phyloP scores from a whole-genome alignment of 192 early-diverging fungal genomes.

The Rhizoclosmatium globosum region DNA sequence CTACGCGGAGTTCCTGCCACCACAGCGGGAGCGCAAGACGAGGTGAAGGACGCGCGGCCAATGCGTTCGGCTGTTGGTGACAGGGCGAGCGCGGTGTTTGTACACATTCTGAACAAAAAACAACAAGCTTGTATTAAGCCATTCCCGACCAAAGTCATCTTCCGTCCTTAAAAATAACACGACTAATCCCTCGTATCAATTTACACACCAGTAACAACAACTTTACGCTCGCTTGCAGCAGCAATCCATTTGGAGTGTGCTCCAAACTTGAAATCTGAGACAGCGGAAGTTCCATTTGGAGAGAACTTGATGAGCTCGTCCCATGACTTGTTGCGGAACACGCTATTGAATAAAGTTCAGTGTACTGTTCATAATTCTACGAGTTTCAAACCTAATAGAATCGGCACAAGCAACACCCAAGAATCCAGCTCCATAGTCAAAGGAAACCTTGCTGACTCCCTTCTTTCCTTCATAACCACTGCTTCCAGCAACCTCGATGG shows the following conservation, averaged over 20 bases:
- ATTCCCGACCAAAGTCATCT: too few relatives aligned
- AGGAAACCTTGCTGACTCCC: slow-evolving; percentile 69
- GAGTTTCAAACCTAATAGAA: slow-evolving; percentile 44
- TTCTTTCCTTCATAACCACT: slow-evolving; percentile 31
- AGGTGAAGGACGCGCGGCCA: background rate
- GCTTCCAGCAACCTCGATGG: slow-evolving; percentile 61
- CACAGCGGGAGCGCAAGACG: background rate
- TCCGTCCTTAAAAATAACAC: too few relatives aligned
- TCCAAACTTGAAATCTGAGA: slow-evolving; percentile 57
- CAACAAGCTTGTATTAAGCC: too few relatives aligned
- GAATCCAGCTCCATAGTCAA: slow-evolving; percentile 88
- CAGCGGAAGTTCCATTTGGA: slow-evolving; percentile 20
- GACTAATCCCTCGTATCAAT: background rate
- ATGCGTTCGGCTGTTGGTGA: background rate
- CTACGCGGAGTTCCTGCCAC: background rate
- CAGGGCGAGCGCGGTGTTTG: background rate
- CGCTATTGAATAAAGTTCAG: slow-evolving; percentile 25
- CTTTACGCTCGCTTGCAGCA: slow-evolving; percentile 48
- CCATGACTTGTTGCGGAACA: slow-evolving; percentile 56
- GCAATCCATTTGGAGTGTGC: slow-evolving; percentile 51
- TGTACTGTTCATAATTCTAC: slow-evolving; percentile 2
- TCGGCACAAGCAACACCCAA: slow-evolving; percentile 72
- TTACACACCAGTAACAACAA: slow-evolving; percentile 42
- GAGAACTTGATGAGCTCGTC: slow-evolving; percentile 44
- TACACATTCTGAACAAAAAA: background rate